Evolutionary conservation across 345 rosid genomes (phyloP).

Genomic region (Lumnitzera littorea): DNA sequence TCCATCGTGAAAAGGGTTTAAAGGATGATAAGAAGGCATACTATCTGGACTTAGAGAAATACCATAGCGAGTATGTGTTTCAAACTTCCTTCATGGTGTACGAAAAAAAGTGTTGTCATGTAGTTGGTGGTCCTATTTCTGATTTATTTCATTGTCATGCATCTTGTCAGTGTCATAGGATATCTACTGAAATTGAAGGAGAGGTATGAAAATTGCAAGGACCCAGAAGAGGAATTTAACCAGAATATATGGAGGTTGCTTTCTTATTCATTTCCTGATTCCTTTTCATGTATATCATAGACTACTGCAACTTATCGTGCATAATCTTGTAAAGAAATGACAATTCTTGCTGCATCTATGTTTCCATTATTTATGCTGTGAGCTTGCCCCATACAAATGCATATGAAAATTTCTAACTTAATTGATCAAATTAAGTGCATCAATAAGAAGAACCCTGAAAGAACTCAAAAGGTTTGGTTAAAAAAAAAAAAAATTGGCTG

Average conservation of each 20-base stretch:
- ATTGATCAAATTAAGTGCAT: no score
- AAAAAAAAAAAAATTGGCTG: no score
- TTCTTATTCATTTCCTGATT: constrained; percentile 7
- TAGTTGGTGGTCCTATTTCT: neutral
- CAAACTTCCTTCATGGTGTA: neutral
- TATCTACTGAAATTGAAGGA: constrained; percentile 69
- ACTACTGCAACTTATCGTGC: neutral
- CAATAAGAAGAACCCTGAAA: no score
- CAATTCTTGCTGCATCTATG: no score
- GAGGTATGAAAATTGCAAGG: constrained; percentile 64
- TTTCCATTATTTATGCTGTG: no score
- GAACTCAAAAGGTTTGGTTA: no score
- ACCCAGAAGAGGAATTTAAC: constrained; percentile 52
- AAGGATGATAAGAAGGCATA: constrained; percentile 47
- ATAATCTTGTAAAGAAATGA: no score
- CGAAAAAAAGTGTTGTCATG: neutral
- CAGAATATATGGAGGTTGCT: constrained; percentile 61
- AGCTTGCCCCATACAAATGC: no score
- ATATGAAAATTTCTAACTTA: no score
- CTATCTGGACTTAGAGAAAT: constrained; percentile 56
- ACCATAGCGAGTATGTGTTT: constrained; percentile 71
- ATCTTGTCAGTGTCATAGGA: constrained; percentile 59
- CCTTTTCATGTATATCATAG: neutral
- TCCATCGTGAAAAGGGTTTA: constrained; percentile 37
- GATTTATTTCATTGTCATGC: constrained; percentile 3